phyloP scores from a whole-genome alignment of 805 yeast species.

The Suhomyces sp. region DNA sequence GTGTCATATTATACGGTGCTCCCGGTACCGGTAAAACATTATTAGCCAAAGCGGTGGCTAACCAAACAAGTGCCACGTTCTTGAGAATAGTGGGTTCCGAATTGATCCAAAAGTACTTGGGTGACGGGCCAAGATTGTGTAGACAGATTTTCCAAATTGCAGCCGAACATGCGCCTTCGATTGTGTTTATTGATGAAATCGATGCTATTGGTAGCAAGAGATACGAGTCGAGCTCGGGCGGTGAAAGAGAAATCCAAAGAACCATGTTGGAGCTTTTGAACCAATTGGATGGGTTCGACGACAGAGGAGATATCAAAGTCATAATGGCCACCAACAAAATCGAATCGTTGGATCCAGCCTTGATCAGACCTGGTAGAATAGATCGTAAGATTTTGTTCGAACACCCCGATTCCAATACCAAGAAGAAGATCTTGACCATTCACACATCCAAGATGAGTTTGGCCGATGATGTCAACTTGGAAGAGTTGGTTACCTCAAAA shows the following conservation, averaged over 20 bases:
- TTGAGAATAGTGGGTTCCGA: constrained; percentile 96
- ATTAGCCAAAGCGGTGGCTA: constrained; percentile 96
- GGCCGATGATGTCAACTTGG: constrained; percentile 82
- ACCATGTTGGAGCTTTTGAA: constrained; percentile 95
- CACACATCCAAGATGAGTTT: constrained; percentile 93
- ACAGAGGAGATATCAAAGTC: constrained; percentile 94
- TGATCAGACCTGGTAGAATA: constrained; percentile 95
- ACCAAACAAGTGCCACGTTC: constrained; percentile 95
- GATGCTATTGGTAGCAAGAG: constrained; percentile 99
- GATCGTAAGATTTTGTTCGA: constrained; percentile 95
- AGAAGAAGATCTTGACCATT: constrained; percentile 86
- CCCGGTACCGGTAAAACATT: constrained; percentile 98
- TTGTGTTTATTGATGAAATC: constrained; percentile 96
- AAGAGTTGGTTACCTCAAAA: constrained; percentile 82
- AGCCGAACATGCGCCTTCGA: constrained; percentile 96
- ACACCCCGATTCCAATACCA: constrained; percentile 89
- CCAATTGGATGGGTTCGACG: constrained; percentile 96
- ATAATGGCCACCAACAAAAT: constrained; percentile 97
- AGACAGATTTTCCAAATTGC: constrained; percentile 96
- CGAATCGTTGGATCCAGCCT: constrained; percentile 91
- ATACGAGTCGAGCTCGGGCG: constrained; percentile 94
- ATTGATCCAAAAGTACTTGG: constrained; percentile 91
- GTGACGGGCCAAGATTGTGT: constrained; percentile 95
- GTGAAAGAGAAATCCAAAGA: constrained; percentile 96
- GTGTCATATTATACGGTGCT: constrained; percentile 94